Evolutionary conservation across 139 green algal species (phyloP).

Genomic region (Chlamydomonas sp.): DNA sequence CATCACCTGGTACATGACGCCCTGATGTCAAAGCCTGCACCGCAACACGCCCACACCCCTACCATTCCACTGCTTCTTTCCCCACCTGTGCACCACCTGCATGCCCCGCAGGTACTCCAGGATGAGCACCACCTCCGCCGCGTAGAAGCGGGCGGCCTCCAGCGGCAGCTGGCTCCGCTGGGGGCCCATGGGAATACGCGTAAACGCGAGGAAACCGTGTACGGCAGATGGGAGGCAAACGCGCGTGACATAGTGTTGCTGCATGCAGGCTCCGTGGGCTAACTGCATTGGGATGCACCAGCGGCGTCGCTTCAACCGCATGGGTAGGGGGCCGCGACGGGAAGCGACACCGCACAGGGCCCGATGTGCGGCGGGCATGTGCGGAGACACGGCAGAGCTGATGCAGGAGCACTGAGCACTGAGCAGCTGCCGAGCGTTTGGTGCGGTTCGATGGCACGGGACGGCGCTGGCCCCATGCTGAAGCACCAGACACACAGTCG

Average conservation of each 20-base stretch:
- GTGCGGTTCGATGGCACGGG: no score
- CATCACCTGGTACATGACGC: background rate
- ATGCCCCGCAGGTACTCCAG: slow-evolving; percentile 64
- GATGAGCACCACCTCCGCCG: slow-evolving; percentile 86
- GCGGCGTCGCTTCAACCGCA: no score
- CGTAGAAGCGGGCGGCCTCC: slow-evolving; percentile 65
- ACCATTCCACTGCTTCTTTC: background rate
- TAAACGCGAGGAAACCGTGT: background rate
- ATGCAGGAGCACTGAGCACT: no score
- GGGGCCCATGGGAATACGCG: background rate
- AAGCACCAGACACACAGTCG: no score
- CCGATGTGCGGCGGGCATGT: no score
- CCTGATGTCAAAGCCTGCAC: background rate
- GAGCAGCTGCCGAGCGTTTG: no score
- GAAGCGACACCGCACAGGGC: no score
- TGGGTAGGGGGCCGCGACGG: no score
- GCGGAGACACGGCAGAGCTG: no score
- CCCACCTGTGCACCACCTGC: slow-evolving; percentile 64
- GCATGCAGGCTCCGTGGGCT: no score
- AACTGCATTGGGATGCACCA: no score
- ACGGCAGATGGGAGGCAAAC: background rate
- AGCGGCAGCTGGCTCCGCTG: slow-evolving; percentile 54
- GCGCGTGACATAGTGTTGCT: background rate
- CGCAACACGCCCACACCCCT: background rate
- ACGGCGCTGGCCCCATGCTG: no score